Conservation (phyloP, 164 flowering plant genomes). For the Amborella trichopoda region DNA sequence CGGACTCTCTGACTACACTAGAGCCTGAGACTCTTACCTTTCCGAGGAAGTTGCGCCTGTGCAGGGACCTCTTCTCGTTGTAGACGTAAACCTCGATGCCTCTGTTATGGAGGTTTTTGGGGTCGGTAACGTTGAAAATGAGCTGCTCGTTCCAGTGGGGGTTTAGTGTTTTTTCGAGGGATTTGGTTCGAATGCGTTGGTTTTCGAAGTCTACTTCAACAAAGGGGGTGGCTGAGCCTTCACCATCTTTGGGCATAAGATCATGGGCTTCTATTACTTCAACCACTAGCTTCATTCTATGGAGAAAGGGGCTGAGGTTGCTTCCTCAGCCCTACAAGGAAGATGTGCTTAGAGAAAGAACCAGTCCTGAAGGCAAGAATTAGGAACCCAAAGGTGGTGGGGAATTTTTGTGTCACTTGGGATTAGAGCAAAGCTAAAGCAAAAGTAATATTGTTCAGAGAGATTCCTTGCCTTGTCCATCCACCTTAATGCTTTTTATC, state of each 20-base stretch:
- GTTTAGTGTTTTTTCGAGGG: slow-evolving; percentile 9
- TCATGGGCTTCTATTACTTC: slow-evolving; percentile 16
- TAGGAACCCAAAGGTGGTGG: too few relatives aligned
- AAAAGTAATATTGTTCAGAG: too few relatives aligned
- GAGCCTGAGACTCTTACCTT: slow-evolving; percentile 24
- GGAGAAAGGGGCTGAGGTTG: too few relatives aligned
- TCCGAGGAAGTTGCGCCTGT: slow-evolving; percentile 20
- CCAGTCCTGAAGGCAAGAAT: too few relatives aligned
- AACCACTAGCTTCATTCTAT: slow-evolving; percentile 16
- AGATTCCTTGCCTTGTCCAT: too few relatives aligned
- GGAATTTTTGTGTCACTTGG: too few relatives aligned
- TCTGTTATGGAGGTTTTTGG: slow-evolving; percentile 10
- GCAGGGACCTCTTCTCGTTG: slow-evolving; percentile 17
- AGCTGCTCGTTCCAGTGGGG: slow-evolving; percentile 14
- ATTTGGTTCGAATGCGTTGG: slow-evolving; percentile 9
- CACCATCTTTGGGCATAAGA: slow-evolving; percentile 15
- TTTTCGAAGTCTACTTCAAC: slow-evolving; percentile 8
- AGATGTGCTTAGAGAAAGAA: too few relatives aligned
- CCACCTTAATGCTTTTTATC: too few relatives aligned
- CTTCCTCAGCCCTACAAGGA: too few relatives aligned
- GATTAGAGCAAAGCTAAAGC: too few relatives aligned
- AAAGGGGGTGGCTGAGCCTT: slow-evolving; percentile 14
- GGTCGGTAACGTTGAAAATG: slow-evolving; percentile 15
- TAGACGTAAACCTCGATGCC: slow-evolving; percentile 20
- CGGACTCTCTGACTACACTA: slow-evolving; percentile 11